phyloP scores from a whole-genome alignment of 2,329 filamentous ascomycete species.

The Diaporthe longicolla region DNA sequence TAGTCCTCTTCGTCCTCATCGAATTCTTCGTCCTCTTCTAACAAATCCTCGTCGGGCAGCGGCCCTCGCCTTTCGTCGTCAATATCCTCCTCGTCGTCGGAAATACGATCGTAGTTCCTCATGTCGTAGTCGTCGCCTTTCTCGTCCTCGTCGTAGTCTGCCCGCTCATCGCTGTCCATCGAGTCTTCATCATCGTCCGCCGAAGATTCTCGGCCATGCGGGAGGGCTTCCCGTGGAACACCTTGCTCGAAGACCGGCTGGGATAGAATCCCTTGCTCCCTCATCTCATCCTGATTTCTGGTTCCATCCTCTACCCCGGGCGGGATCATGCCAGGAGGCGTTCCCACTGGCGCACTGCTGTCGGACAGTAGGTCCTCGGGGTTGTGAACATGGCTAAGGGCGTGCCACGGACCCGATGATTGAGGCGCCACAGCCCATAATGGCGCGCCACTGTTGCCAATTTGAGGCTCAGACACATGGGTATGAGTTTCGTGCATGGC shows the following conservation, averaged over 20 bases:
- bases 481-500: conserved; percentile 40
- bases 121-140: conserved; percentile 51
- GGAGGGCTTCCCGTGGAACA: conserved; percentile 35
- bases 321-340: conserved; percentile 40
- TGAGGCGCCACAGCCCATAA: conserved; percentile 40
- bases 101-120: conserved; percentile 49
- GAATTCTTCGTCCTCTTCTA: conserved; percentile 42
- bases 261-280: conserved; percentile 36
- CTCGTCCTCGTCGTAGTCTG: conserved; percentile 49
- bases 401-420: conserved; percentile 36
- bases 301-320: conserved; percentile 42
- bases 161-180: conserved; percentile 46
- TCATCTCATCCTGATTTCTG: conserved; percentile 40
- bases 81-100: conserved; percentile 48
- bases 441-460: conserved; percentile 33
- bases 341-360: neutral
- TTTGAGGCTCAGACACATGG: conserved; percentile 35
- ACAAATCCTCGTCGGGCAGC: conserved; percentile 41
- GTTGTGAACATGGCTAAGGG: conserved; percentile 28
- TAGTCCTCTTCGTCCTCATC: conserved; percentile 43
- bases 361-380: conserved; percentile 37
- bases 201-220: conserved; percentile 36
- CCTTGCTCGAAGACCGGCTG: conserved; percentile 40
- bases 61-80: conserved; percentile 41
- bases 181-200: conserved; percentile 46